These are phyloP conservation scores for Heracleum sosnowskyi DNA, from an alignment of 129 eudicot species.

Conservation along the genomic window DNA sequence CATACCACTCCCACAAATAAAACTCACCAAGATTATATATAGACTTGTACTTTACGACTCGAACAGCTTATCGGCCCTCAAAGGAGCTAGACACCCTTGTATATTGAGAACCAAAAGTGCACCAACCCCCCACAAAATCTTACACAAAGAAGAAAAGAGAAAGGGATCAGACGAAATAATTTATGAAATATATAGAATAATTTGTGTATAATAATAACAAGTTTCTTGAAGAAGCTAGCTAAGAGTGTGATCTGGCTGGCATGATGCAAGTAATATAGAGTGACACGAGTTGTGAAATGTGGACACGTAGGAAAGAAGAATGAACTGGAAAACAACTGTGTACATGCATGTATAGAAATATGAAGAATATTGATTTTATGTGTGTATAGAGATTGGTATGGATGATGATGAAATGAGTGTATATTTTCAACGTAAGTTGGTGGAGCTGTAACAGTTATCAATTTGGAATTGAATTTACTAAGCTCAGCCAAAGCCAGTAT, in stretches of 20 bases:
- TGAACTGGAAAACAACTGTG: not conserved
- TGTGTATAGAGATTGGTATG: not conserved
- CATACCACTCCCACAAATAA: conserved; percentile 18
- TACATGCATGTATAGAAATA: not conserved
- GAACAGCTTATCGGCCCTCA: no score
- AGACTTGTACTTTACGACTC: no score
- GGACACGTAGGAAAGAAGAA: conserved; percentile 14
- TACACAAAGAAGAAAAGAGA: not conserved
- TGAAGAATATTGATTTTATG: no score
- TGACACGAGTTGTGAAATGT: conserved; percentile 13
- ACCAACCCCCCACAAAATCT: conserved; percentile 19
- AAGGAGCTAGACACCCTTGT: not conserved
- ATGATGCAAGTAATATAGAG: conserved; percentile 1
- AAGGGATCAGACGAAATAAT: not conserved
- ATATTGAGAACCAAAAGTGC: conserved; percentile 7
- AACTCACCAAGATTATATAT: not conserved
- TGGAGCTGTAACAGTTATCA: not conserved
- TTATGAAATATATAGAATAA: no score
- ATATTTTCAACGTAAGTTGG: not conserved
- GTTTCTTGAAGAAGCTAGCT: not conserved
- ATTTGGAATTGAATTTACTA: conserved; percentile 3
- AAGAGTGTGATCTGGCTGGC: conserved; percentile 22
- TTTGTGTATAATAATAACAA: no score
- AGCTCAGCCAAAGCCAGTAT: not conserved
- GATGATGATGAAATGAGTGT: not conserved